phyloP scores from a whole-genome alignment of 1,284 basidiomycete genomes.

The Hypsizygus ulmarius region DNA sequence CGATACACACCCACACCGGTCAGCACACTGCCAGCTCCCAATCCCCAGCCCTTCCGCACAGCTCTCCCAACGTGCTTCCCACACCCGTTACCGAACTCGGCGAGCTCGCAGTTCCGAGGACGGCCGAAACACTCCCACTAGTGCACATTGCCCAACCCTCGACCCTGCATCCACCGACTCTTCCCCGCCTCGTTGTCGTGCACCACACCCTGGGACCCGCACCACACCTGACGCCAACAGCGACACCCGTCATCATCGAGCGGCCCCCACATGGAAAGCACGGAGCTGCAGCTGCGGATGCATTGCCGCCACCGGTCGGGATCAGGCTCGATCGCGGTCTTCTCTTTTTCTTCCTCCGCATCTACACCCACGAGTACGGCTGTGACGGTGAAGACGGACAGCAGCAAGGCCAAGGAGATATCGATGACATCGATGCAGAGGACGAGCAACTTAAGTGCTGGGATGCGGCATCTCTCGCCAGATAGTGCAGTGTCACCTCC shows the following conservation, averaged over 20 bases:
- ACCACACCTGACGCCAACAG: conserved; percentile 56
- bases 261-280: not conserved
- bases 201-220: conserved; percentile 54
- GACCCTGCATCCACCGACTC: conserved; percentile 14
- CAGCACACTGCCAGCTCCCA: conserved; percentile 14
- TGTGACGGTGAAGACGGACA: not conserved
- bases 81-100: not conserved
- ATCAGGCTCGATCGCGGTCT: too few species aligned
- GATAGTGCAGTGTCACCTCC: not conserved
- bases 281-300: too few species aligned
- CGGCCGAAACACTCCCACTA: not conserved
- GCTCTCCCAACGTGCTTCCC: not conserved
- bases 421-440: not conserved
- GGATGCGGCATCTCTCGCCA: not conserved
- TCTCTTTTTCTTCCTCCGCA: not conserved
- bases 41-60: conserved; percentile 12
- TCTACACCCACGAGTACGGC: not conserved
- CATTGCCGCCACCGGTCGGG: too few species aligned
- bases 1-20: not conserved
- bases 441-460: too few species aligned
- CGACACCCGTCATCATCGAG: conserved; percentile 36
- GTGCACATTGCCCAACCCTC: conserved; percentile 10
- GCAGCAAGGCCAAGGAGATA: not conserved
- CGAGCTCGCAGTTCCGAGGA: not conserved
- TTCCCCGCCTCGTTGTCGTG: conserved; percentile 53